Evolutionary conservation across 768 basidiomycete species (phyloP).

Genomic region (Termitomyces sp.): DNA sequence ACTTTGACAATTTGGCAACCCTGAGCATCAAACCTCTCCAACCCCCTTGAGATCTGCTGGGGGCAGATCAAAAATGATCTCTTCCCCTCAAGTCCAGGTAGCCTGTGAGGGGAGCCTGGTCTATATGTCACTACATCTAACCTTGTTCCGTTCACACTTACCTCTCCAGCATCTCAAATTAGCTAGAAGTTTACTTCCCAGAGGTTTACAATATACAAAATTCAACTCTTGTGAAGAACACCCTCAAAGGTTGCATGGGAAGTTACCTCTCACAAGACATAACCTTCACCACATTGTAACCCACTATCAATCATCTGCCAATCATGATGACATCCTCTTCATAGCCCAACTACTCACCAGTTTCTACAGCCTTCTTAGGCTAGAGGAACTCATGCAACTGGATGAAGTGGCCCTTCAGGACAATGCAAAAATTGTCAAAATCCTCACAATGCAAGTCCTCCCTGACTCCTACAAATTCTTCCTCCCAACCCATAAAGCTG

Average conservation of each 20-base stretch:
- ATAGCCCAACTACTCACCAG: background rate
- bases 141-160: slow-evolving; percentile 20
- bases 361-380: background rate
- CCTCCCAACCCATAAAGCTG: too few species aligned
- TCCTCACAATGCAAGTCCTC: too few species aligned
- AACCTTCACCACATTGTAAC: background rate
- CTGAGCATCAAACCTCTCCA: too few species aligned
- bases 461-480: too few species aligned
- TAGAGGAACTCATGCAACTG: background rate
- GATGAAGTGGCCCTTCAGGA: too few species aligned
- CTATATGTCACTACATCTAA: slow-evolving; percentile 13
- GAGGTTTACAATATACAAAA: slow-evolving; percentile 19
- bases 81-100: too few species aligned
- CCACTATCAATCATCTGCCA: background rate
- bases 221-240: slow-evolving; percentile 19
- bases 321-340: background rate
- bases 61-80: too few species aligned
- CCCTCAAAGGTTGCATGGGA: background rate
- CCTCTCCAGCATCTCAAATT: slow-evolving; percentile 32
- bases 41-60: too few species aligned
- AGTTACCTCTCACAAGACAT: background rate
- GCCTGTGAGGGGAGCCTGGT: slow-evolving; percentile 29
- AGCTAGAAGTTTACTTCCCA: slow-evolving; percentile 32
- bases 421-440: too few species aligned
- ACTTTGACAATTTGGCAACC: too few species aligned